phyloP scores from a whole-genome alignment of 768 basidiomycete genomes.

The Amanita phalloides region DNA sequence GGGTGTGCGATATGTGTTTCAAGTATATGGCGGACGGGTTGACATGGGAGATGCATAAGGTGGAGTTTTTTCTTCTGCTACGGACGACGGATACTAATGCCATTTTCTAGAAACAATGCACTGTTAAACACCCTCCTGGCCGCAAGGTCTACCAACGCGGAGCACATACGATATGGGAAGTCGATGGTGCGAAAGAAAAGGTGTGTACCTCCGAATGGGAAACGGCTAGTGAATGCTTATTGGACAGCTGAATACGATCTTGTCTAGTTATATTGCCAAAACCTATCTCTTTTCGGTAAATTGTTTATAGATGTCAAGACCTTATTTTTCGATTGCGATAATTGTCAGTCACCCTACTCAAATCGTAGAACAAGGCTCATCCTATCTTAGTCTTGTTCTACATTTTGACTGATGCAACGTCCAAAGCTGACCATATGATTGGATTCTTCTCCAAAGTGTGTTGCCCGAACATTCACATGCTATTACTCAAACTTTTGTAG shows the following conservation, averaged over 20 bases:
- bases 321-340: too few species aligned
- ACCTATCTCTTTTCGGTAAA: constrained; percentile 91
- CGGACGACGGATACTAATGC: neutral
- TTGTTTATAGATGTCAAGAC: constrained; percentile 99
- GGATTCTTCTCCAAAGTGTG: constrained; percentile 58
- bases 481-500: too few species aligned
- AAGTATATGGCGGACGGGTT: constrained; percentile 83
- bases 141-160: constrained; percentile 84
- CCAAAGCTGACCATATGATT: constrained; percentile 71
- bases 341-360: too few species aligned
- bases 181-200: constrained; percentile 82
- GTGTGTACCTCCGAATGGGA: constrained; percentile 27
- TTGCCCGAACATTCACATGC: neutral
- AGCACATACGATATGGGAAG: constrained; percentile 88
- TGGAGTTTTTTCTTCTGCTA: constrained; percentile 20
- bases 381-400: too few species aligned
- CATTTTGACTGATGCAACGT: constrained; percentile 81
- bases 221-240: neutral
- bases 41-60: constrained; percentile 60
- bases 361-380: constrained; percentile 1
- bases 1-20: constrained; percentile 92
- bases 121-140: constrained; percentile 69
- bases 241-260: constrained; percentile 1
- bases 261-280: constrained; percentile 87
- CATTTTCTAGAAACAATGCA: constrained; percentile 50